Percentiles rank a stretch among this genome's conserved stretches.
Conservation (phyloP, 2,329 filamentous ascomycete genomes). For the Aphanoascus verrucosus region DNA sequence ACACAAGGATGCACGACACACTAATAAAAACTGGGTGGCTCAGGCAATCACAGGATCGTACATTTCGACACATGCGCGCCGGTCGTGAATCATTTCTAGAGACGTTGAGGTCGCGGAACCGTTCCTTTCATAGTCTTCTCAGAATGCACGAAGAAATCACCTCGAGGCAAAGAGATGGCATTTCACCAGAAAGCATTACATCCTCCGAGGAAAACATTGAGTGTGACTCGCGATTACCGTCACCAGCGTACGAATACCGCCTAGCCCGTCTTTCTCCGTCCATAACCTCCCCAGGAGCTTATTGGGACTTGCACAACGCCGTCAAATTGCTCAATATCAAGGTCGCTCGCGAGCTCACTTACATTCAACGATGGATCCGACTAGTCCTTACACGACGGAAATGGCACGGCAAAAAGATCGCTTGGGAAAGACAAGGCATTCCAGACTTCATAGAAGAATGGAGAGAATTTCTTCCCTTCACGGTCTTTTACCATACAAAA, state of each 20-base stretch:
- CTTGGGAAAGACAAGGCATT: slow-evolving; percentile 29
- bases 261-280: slow-evolving; percentile 1
- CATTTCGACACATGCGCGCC: slow-evolving; percentile 21
- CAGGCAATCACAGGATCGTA: slow-evolving; percentile 17
- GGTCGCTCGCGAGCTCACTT: slow-evolving; percentile 11
- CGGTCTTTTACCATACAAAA: slow-evolving; percentile 28
- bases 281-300: slow-evolving; percentile 1
- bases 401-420: slow-evolving; percentile 15
- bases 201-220: not conserved
- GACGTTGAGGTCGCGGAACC: slow-evolving; percentile 22
- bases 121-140: slow-evolving; percentile 3
- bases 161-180: not conserved
- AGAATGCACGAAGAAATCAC: not conserved
- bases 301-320: slow-evolving; percentile 14
- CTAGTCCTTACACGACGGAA: slow-evolving; percentile 13
- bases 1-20: slow-evolving; percentile 44
- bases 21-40: slow-evolving; percentile 25
- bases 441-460: slow-evolving; percentile 42
- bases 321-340: slow-evolving; percentile 11
- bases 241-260: slow-evolving; percentile 3
- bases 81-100: slow-evolving; percentile 25
- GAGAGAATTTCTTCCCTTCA: slow-evolving; percentile 36
- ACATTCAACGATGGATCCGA: slow-evolving; percentile 16
- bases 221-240: not conserved
- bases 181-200: not conserved